These are phyloP conservation scores for Daldinia caldariorum DNA, from an alignment of 495 filamentous ascomycete species.

Conservation along the genomic window DNA sequence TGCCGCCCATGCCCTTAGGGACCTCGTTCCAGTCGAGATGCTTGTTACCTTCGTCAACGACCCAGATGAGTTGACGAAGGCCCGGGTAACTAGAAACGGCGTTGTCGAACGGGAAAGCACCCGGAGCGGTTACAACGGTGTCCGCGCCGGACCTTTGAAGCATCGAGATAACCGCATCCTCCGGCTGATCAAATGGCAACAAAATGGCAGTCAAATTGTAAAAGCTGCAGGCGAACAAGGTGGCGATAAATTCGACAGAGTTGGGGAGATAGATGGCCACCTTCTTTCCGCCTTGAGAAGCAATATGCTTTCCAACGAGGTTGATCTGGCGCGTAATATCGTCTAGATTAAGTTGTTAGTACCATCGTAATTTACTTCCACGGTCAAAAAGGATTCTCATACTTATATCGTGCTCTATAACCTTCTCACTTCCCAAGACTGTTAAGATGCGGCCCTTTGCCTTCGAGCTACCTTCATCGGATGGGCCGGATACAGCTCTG, in stretches of 20 bases:
- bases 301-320: conserved; percentile 80
- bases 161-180: conserved; percentile 71
- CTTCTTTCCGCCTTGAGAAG: conserved; percentile 72
- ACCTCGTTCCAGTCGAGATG: conserved; percentile 92
- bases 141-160: conserved; percentile 78
- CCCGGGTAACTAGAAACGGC: conserved; percentile 72
- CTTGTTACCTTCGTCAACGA: conserved; percentile 87
- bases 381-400: conserved; percentile 29
- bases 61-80: conserved; percentile 87
- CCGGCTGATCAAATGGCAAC: conserved; percentile 80
- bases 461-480: conserved; percentile 66
- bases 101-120: conserved; percentile 82
- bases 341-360: conserved; percentile 50
- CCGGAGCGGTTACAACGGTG: conserved; percentile 82
- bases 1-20: conserved; percentile 74
- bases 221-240: conserved; percentile 75
- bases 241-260: conserved; percentile 84
- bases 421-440: conserved; percentile 76
- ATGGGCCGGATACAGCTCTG: conserved; percentile 70
- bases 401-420: conserved; percentile 74
- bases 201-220: conserved; percentile 82
- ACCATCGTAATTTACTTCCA: neutral
- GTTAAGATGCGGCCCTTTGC: conserved; percentile 81
- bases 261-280: conserved; percentile 94
- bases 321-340: conserved; percentile 87